Percentiles rank a stretch among this genome's conserved stretches.
phyloP scores from a whole-genome alignment of 2,329 filamentous ascomycete genomes.

The Bipolaris oryzae region DNA sequence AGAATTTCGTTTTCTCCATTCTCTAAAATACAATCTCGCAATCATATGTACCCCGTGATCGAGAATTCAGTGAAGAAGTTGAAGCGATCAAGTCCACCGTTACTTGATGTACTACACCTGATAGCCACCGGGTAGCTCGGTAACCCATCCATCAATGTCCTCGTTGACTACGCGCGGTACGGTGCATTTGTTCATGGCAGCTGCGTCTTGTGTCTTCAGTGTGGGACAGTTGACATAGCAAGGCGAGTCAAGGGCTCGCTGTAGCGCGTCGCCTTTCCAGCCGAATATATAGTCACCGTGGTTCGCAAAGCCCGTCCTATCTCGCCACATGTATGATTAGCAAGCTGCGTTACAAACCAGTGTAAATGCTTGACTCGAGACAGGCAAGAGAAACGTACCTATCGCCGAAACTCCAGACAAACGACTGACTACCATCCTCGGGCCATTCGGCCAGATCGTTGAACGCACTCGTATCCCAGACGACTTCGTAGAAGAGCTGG shows the following conservation, averaged over 20 bases:
- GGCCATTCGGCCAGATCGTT: slow-evolving; percentile 34
- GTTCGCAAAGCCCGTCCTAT: slow-evolving; percentile 54
- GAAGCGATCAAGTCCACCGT: slow-evolving; percentile 16
- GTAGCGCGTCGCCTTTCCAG: slow-evolving; percentile 57
- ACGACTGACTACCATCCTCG: slow-evolving; percentile 40
- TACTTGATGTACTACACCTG: slow-evolving; percentile 25
- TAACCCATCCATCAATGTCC: slow-evolving; percentile 51
- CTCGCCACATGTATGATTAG: background rate
- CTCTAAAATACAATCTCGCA: background rate
- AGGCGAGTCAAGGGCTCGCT: slow-evolving; percentile 47
- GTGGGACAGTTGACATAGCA: slow-evolving; percentile 48
- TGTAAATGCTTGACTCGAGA: too few relatives aligned
- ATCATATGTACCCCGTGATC: background rate
- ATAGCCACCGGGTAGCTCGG: slow-evolving; percentile 23
- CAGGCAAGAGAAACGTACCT: slow-evolving; percentile 24
- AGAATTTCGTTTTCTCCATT: background rate
- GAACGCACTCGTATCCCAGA: slow-evolving; percentile 47
- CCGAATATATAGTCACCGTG: slow-evolving; percentile 62
- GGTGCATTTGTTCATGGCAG: slow-evolving; percentile 56
- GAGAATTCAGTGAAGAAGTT: background rate
- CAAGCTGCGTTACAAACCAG: background rate
- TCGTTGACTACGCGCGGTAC: slow-evolving; percentile 55
- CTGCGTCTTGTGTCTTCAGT: slow-evolving; percentile 55
- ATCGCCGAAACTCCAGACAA: slow-evolving; percentile 46
- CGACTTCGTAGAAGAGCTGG: slow-evolving; percentile 35